These are phyloP conservation scores for Aleurites moluccanus DNA, from an alignment of 441 rosid genomes.

Conservation along the genomic window DNA sequence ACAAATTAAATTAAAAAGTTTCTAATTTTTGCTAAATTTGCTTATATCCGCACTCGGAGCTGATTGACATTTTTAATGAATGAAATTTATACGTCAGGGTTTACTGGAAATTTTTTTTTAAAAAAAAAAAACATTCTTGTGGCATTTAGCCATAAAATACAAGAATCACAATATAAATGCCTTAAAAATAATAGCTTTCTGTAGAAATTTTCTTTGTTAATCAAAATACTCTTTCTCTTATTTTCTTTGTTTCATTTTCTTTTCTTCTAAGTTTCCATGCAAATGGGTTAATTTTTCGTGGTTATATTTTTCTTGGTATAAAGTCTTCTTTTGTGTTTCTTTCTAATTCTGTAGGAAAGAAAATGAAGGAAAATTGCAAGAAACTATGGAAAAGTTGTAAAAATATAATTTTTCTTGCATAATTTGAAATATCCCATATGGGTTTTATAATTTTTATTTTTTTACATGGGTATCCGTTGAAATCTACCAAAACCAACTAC, in stretches of 20 bases:
- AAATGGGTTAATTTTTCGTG: not conserved
- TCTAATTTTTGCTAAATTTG: too few relatives aligned
- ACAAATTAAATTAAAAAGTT: too few relatives aligned
- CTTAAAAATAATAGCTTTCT: too few relatives aligned
- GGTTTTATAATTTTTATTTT: constrained; percentile 5
- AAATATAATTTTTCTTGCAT: constrained; percentile 4
- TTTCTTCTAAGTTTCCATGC: not conserved
- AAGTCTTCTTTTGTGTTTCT: not conserved
- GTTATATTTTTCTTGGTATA: not conserved
- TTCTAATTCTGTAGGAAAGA: not conserved
- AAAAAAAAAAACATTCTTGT: too few relatives aligned
- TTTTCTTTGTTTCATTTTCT: not conserved
- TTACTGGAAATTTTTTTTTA: too few relatives aligned
- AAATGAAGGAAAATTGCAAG: constrained; percentile 6
- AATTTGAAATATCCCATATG: not conserved
- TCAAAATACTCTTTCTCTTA: not conserved
- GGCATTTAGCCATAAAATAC: too few relatives aligned
- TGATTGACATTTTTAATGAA: too few relatives aligned
- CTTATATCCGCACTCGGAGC: too few relatives aligned
- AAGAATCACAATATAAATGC: too few relatives aligned
- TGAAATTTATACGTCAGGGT: too few relatives aligned
- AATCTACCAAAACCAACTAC: not conserved
- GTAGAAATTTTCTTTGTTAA: not conserved
- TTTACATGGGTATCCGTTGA: not conserved
- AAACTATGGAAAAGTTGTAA: not conserved